A percentile compares a stretch with the other conserved stretches of the same genome.
Evolutionary conservation across 768 basidiomycete species (phyloP).

Genomic region (Panaeolus cyanescens): DNA sequence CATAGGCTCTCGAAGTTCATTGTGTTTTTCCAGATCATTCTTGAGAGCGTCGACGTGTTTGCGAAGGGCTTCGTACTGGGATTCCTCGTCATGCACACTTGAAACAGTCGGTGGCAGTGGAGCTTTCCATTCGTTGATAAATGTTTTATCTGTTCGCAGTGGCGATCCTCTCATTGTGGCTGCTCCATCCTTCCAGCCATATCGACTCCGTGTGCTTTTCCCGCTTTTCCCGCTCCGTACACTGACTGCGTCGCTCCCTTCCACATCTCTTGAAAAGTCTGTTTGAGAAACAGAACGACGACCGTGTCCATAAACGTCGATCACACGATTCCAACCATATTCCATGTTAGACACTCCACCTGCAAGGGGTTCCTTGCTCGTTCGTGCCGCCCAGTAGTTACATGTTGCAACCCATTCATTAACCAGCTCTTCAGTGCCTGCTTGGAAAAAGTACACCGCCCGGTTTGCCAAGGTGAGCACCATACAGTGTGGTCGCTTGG

Average conservation of each 20-base stretch:
- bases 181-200: constrained; percentile 69
- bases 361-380: constrained; percentile 90
- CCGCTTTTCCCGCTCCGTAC: constrained; percentile 76
- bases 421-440: constrained; percentile 97
- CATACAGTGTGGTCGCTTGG: constrained; percentile 93
- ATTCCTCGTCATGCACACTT: constrained; percentile 89
- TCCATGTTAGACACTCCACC: constrained; percentile 99
- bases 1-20: constrained; percentile 84
- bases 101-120: constrained; percentile 83
- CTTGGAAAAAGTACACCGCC: constrained; percentile 97
- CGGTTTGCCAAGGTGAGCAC: constrained; percentile 87
- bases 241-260: constrained; percentile 67
- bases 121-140: constrained; percentile 93
- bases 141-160: constrained; percentile 75
- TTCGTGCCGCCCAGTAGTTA: constrained; percentile 98
- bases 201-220: constrained; percentile 73
- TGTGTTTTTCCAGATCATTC: constrained; percentile 80
- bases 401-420: constrained; percentile 99
- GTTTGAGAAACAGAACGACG: constrained; percentile 58
- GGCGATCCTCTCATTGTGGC: constrained; percentile 68
- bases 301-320: constrained; percentile 50
- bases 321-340: constrained; percentile 92
- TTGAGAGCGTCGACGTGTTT: constrained; percentile 79
- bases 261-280: constrained; percentile 47
- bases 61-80: constrained; percentile 86